Conservation (phyloP, 352 stramenopile genomes). For the Phytophthora niederhauseri region DNA sequence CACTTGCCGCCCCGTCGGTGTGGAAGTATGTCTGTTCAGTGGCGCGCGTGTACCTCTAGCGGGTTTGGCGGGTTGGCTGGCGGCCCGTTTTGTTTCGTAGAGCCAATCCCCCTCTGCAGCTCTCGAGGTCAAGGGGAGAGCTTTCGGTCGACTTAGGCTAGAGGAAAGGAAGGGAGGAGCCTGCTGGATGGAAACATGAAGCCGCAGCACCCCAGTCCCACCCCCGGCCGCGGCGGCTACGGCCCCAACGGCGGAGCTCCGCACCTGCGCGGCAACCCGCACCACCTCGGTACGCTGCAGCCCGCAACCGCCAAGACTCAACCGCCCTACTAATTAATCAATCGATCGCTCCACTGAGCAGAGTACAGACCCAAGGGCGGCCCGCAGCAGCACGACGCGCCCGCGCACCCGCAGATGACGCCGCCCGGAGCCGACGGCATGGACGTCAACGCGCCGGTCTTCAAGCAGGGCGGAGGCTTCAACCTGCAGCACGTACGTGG, state of each 20-base stretch:
- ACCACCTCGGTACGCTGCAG: slow-evolving; percentile 40
- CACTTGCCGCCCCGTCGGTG: neutral
- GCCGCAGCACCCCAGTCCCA: slow-evolving; percentile 46
- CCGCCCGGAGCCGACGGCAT: slow-evolving; percentile 35
- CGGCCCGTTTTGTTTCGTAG: slow-evolving; percentile 24
- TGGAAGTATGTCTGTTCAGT: neutral
- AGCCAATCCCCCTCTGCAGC: slow-evolving; percentile 17
- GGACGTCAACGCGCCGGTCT: slow-evolving; percentile 47
- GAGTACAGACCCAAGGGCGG: slow-evolving; percentile 50
- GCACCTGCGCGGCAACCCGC: slow-evolving; percentile 44
- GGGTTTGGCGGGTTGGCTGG: slow-evolving; percentile 26
- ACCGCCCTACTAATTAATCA: neutral
- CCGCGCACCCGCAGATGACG: slow-evolving; percentile 9
- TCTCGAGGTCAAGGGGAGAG: slow-evolving; percentile 36
- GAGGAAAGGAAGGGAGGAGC: slow-evolving; percentile 16
- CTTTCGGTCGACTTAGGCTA: slow-evolving; percentile 27
- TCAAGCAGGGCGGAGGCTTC: slow-evolving; percentile 48
- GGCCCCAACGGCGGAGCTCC: slow-evolving; percentile 27
- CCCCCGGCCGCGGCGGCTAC: slow-evolving; percentile 34
- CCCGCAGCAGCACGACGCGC: slow-evolving; percentile 38
- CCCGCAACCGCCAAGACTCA: neutral
- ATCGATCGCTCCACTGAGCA: slow-evolving; percentile 12
- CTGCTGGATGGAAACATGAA: slow-evolving; percentile 64
- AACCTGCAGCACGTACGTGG: slow-evolving; percentile 48
- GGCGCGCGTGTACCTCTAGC: slow-evolving; percentile 14